Base-by-base conservation (phyloP, 116 monocot species). In the Iris pallida region DNA sequence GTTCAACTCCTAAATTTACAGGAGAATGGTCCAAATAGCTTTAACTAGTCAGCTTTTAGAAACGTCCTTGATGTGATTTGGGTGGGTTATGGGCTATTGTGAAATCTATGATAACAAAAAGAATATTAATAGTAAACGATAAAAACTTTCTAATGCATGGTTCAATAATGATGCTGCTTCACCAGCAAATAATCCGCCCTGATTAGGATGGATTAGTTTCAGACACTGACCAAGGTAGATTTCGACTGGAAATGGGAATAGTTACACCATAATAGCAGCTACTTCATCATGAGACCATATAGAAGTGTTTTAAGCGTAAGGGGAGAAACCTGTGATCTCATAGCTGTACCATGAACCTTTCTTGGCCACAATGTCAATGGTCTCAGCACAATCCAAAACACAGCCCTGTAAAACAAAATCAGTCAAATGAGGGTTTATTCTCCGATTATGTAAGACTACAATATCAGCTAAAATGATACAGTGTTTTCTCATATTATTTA, bases 311-410 rank as follows among this genome's bases (percentile, higher is more conserved):
- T 30, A 68, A 59, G 45, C 42, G 42, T 16, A 68, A 42, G 51
- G n/a, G 19, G n/a, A 8, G 53, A 51, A 53, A 93, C 93, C 93
- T 89, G 55, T 79, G 78, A 18, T 93, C 93, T 55, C 74, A 57
- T 80, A 92, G 77, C 92, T 89, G 53, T 92, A 97, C 96, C 96
- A 97, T 20, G 96, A 86, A 40, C 96, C 96, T 62, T 89, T 97
- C 78, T 85, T 97, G 7, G 58, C 71, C 30, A 92, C 89, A 62
- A 97, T 71, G 13, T 78, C 87, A 85, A 89, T 78, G 43, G 83
- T 71, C 70, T 97, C 96, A 52, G 92, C 89, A 78, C 96, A 97
- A 72, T 97, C 96, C 76, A 97, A 73, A 69, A 97, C 65, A 75
- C 96, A 97, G 5, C 87, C 96, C 96, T 97, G 68, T 16, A 78